A percentile compares a stretch with the other conserved stretches of the same genome.
Evolutionary conservation across 2,329 filamentous ascomycete genomes (phyloP).

Genomic region (Alternaria sp.): DNA sequence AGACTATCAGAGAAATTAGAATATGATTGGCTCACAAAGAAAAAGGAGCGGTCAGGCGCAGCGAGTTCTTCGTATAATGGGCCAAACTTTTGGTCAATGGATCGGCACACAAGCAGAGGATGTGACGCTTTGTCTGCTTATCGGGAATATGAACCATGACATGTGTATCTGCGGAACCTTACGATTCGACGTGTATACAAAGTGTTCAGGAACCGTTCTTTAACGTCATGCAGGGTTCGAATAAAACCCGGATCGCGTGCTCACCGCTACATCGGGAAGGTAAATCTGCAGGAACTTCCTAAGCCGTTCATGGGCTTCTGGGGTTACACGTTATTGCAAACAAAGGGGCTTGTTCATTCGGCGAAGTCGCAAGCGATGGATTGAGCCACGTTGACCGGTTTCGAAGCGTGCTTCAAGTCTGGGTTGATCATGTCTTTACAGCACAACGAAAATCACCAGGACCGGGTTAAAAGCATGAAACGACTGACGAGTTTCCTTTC

Average conservation of each 20-base stretch:
- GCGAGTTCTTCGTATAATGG: background rate
- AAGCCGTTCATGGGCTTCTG: background rate
- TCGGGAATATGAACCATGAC: background rate
- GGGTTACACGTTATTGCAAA: background rate
- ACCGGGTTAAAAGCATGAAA: background rate
- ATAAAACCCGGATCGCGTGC: background rate
- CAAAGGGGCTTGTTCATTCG: background rate
- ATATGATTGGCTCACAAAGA: background rate
- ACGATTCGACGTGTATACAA: background rate
- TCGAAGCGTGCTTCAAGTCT: background rate
- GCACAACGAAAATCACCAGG: background rate
- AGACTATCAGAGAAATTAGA: background rate
- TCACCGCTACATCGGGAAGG: constrained; percentile 4
- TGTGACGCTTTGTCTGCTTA: background rate
- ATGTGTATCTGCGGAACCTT: background rate
- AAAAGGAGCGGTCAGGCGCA: background rate
- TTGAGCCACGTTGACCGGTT: background rate
- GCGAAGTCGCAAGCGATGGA: background rate
- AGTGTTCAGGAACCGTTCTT: background rate
- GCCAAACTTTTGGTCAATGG: background rate
- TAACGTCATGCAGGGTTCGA: background rate
- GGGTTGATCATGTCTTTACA: background rate
- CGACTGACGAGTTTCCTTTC: background rate
- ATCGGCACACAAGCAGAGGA: background rate
- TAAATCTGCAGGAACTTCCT: background rate